A percentile compares a stretch with the other conserved stretches of the same genome.
Conservation (phyloP, 1,139 yeast species). For the Debaryomyces coudertii region DNA sequence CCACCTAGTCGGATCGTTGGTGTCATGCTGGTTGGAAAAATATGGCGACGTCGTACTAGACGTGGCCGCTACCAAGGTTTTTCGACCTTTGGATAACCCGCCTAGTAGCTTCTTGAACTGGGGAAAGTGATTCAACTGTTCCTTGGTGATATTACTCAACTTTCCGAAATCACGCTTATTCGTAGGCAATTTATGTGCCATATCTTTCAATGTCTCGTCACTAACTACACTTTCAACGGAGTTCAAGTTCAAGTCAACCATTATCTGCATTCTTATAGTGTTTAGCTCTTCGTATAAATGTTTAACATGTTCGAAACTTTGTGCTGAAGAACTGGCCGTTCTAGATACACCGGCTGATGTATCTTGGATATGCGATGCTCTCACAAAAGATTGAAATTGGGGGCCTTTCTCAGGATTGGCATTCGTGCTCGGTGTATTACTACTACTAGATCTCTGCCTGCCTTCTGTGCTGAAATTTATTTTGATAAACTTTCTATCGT, state of each 20-base stretch:
- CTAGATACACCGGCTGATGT: neutral
- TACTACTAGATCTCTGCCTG: constrained; percentile 4
- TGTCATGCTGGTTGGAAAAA: constrained; percentile 11
- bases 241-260: constrained; percentile 44
- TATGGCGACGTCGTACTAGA: constrained; percentile 15
- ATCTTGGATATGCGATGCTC: constrained; percentile 20
- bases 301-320: constrained; percentile 32
- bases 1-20: constrained; percentile 1
- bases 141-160: constrained; percentile 42
- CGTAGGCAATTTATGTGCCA: constrained; percentile 59
- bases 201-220: constrained; percentile 53
- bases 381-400: constrained; percentile 27
- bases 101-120: constrained; percentile 49
- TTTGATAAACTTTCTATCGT: constrained; percentile 46
- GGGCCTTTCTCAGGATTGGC: neutral
- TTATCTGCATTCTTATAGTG: constrained; percentile 46
- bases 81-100: constrained; percentile 38
- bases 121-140: constrained; percentile 47
- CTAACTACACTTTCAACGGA: constrained; percentile 47
- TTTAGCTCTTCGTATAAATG: constrained; percentile 47
- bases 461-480: constrained; percentile 29
- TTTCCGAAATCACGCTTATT: constrained; percentile 53
- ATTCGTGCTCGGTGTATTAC: neutral
- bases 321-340: neutral
- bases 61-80: constrained; percentile 16